Conservation (phyloP, 2,329 filamentous ascomycete genomes). For the Dothideomycetes sp. region DNA sequence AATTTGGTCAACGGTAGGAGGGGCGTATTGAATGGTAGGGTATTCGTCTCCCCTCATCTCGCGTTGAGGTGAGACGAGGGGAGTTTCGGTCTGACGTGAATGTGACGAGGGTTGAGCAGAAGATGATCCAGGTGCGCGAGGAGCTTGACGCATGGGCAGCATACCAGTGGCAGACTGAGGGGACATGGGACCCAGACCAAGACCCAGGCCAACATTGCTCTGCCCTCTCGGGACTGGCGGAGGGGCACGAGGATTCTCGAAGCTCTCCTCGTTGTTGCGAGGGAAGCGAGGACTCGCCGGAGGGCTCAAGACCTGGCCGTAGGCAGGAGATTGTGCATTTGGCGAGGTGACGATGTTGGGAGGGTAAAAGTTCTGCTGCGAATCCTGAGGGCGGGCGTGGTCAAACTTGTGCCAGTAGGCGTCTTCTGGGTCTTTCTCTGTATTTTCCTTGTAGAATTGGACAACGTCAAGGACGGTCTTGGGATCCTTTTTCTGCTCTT, state of each 20-base stretch:
- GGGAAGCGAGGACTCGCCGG: constrained; percentile 80
- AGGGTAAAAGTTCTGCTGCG: constrained; percentile 25
- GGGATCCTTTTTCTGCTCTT: constrained; percentile 89
- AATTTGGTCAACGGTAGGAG: constrained; percentile 28
- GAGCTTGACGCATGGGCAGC: constrained; percentile 68
- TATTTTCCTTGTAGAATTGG: constrained; percentile 93
- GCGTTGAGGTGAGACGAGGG: constrained; percentile 28
- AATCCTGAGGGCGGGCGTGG: constrained; percentile 55
- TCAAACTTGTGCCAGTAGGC: constrained; percentile 95
- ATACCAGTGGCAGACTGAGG: constrained; percentile 35
- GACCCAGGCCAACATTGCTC: constrained; percentile 7
- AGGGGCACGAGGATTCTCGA: constrained; percentile 89
- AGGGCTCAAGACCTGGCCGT: constrained; percentile 57
- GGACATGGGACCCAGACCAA: constrained; percentile 31
- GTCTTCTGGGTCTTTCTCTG: constrained; percentile 69
- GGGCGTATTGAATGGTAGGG: constrained; percentile 30
- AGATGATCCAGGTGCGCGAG: constrained; percentile 70
- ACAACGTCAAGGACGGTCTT: constrained; percentile 94
- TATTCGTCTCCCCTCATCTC: constrained; percentile 21
- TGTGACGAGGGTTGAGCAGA: constrained; percentile 75
- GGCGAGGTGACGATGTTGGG: constrained; percentile 13
- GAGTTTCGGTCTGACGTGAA: constrained; percentile 50
- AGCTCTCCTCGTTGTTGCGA: constrained; percentile 81
- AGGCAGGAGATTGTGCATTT: constrained; percentile 26
- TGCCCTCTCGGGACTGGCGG: constrained; percentile 65